Conservation (phyloP, 176 grass and related monocot species). For the Carex parvula region DNA sequence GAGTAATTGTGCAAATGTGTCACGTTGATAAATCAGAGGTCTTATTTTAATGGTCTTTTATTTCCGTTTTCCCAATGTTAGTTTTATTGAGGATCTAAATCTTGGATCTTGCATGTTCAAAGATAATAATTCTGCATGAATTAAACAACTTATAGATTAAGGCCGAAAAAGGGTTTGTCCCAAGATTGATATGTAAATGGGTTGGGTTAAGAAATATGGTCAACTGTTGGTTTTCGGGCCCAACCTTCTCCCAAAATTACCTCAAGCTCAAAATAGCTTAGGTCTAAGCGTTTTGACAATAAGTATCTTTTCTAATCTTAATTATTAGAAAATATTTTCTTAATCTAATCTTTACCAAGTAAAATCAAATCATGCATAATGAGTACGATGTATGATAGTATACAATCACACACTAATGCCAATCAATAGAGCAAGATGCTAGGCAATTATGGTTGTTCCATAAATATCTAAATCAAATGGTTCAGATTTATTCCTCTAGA, state of each 20-base stretch:
- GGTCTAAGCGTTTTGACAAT: not conserved
- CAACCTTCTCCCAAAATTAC: not conserved
- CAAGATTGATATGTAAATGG: not conserved
- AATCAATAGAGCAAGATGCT: not conserved
- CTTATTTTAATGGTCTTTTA: not conserved
- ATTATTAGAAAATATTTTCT: not conserved
- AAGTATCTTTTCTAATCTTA: not conserved
- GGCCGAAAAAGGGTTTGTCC: too few species aligned
- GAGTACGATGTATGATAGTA: not conserved
- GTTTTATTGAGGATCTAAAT: not conserved
- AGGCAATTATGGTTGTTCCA: not conserved
- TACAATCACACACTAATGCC: not conserved
- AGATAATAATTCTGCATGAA: too few species aligned
- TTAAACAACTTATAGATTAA: too few species aligned
- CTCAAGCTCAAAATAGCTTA: not conserved
- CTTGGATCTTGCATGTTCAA: not conserved
- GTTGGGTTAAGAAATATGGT: not conserved
- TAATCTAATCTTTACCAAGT: not conserved
- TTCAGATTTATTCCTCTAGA: not conserved
- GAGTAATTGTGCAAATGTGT: not conserved
- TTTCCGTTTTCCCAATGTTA: not conserved
- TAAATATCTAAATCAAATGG: not conserved
- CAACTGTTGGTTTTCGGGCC: not conserved
- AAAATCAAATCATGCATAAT: not conserved
- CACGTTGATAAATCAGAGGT: not conserved